Conservation (phyloP, 2,329 filamentous ascomycete species). For the Calonectria montana region DNA sequence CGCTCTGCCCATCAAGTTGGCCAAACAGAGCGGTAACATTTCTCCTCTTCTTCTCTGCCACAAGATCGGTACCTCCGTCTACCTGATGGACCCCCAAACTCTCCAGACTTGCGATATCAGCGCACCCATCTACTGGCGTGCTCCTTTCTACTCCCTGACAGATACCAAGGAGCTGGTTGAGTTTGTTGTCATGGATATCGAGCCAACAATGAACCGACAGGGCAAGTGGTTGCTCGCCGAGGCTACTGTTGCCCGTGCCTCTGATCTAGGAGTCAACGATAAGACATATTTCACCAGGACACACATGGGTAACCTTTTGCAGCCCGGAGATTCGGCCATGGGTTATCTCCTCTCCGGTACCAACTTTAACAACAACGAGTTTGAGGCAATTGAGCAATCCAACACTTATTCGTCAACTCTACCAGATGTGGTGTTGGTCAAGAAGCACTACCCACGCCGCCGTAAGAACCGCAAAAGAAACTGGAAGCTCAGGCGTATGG, state of each 20-base stretch:
- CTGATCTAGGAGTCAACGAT: constrained; percentile 88
- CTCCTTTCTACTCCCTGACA: constrained; percentile 85
- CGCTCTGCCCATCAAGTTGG: constrained; percentile 89
- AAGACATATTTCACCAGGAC: constrained; percentile 90
- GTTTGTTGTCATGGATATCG: constrained; percentile 95
- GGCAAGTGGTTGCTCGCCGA: constrained; percentile 89
- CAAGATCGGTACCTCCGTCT: constrained; percentile 88
- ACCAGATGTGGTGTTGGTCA: constrained; percentile 93
- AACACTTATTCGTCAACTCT: constrained; percentile 81
- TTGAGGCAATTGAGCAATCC: constrained; percentile 83
- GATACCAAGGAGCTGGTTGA: constrained; percentile 89
- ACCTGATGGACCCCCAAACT: constrained; percentile 89
- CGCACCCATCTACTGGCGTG: constrained; percentile 87
- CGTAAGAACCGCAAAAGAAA: constrained; percentile 84
- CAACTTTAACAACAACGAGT: constrained; percentile 92
- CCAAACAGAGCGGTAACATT: constrained; percentile 89
- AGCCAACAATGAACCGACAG: constrained; percentile 78
- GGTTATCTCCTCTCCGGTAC: constrained; percentile 92
- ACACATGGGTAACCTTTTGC: constrained; percentile 86
- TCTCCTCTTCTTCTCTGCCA: constrained; percentile 87
- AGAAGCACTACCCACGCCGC: constrained; percentile 93
- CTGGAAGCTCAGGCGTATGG: constrained; percentile 97
- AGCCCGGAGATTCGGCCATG: constrained; percentile 91
- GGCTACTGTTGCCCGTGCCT: constrained; percentile 86
- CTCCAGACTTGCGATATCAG: constrained; percentile 91